Base-by-base conservation (phyloP, 148 eudicot species). In the Drosera capensis region DNA sequence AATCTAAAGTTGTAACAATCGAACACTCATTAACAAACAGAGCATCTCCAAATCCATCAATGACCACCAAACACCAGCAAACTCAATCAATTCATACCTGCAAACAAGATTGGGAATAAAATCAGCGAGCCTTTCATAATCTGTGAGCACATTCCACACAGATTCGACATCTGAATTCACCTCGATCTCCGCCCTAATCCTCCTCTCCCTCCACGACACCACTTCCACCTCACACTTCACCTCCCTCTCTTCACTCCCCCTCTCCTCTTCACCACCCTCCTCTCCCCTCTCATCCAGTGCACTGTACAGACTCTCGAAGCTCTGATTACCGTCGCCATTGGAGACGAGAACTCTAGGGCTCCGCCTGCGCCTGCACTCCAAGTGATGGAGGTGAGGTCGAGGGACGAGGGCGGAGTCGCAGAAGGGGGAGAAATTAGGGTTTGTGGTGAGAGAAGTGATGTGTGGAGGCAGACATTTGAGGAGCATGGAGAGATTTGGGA, bases 51-150 rank as follows among this genome's bases (percentile, higher is more conserved):
- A 34, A 34, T 9, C 0, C 31, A 28, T 3, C 31, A 28, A 28
- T 3, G 31, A 28, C 4, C 4, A 28, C 6, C 31, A 34, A 34
- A 34, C 5, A 9, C 11, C 11, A 15, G 9, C 6, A n/a, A 36
- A 24, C 3, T 50, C 38, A 34, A 34, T 9, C 11, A 0, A 34
- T 34, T 7, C 11, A 15, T 35, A 84, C 99, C 99, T 90, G 56
- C 49, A 71, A 51, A 84, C 70, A 37, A 90, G 84, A 74, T 90
- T 84, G 40, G 99, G 99, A 30, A 90, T 65, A 53, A 84, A 90
- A 71, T 90, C 88, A 52, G 99, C 93, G 21, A 90, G 95, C 62
- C 84, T 72, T 59, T 90, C 95, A 36, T 90, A 90, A 63, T 90
- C 99, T 37, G 99, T 90, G 8, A 90, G 81, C 53, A 93, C 79